These are phyloP conservation scores for Dothideomycetes sp. DNA, from an alignment of 2,329 filamentous ascomycete genomes.

Conservation along the genomic window DNA sequence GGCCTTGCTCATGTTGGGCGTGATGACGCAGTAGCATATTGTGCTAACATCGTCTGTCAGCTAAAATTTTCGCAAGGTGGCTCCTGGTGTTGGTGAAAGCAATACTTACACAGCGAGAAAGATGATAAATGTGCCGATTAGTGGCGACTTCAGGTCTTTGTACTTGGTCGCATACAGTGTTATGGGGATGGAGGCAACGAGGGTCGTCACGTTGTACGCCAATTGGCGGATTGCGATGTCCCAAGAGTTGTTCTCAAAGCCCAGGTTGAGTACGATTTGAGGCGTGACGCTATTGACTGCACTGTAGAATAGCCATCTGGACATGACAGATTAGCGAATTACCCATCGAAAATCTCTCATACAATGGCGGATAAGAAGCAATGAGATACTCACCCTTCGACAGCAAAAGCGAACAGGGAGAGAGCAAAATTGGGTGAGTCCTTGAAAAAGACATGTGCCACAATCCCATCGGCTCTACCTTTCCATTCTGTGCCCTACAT, in stretches of 20 bases:
- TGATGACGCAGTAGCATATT: conserved; percentile 37
- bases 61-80: background rate
- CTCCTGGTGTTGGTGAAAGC: too few relatives aligned
- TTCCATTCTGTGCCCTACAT: conserved; percentile 38
- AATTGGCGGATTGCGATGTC: conserved; percentile 38
- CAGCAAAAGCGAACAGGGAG: conserved; percentile 44
- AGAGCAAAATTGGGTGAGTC: conserved; percentile 44
- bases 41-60: conserved; percentile 12
- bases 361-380: too few relatives aligned
- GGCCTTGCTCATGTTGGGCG: conserved; percentile 31
- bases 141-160: conserved; percentile 38
- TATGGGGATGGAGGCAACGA: conserved; percentile 33
- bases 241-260: conserved; percentile 37
- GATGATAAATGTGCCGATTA: conserved; percentile 35
- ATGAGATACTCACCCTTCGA: conserved; percentile 34
- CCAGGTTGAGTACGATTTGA: conserved; percentile 38
- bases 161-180: conserved; percentile 36
- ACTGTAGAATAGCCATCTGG: conserved; percentile 45
- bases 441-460: conserved; percentile 46
- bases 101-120: conserved; percentile 31
- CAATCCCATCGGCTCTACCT: conserved; percentile 41
- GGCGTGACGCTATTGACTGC: conserved; percentile 42
- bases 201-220: conserved; percentile 29
- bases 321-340: conserved; percentile 1
- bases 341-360: too few relatives aligned